Percentiles rank a stretch among this genome's conserved stretches.
phyloP scores from a whole-genome alignment of 257 asterid genomes.

The Scutellaria baicalensis region DNA sequence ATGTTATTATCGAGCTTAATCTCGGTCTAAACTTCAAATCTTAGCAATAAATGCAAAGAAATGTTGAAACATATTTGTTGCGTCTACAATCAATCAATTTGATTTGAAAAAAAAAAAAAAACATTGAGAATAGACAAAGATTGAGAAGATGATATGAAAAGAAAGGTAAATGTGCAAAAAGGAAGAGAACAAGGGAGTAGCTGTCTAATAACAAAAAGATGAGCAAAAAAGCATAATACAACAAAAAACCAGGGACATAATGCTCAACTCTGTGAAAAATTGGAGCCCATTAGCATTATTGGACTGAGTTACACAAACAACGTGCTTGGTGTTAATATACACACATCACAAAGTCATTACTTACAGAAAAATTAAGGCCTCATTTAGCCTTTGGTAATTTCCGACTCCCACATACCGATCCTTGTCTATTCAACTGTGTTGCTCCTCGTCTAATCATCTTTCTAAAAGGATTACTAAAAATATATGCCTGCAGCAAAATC shows the following conservation, averaged over 20 bases:
- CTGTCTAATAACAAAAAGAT: background rate
- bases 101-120: background rate
- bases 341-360: background rate
- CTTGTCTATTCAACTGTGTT: slow-evolving; percentile 6
- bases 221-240: slow-evolving; percentile 11
- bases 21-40: too few species aligned
- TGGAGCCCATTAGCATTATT: slow-evolving; percentile 13
- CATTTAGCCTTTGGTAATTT: background rate
- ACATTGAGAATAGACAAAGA: background rate
- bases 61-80: too few species aligned
- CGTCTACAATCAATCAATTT: background rate
- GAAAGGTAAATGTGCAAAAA: background rate
- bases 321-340: slow-evolving; percentile 4
- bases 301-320: background rate
- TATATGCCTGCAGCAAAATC: slow-evolving; percentile 6
- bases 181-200: background rate
- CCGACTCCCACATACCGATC: too few species aligned
- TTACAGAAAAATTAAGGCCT: slow-evolving; percentile 11
- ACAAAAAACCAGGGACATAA: slow-evolving; percentile 7
- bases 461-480: background rate
- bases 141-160: background rate
- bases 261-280: slow-evolving; percentile 4
- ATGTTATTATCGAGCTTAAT: too few species aligned
- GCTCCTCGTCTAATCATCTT: background rate
- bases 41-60: too few species aligned